Conservation (phyloP, 140 eudicot genomes). For the Senecio squalidus region DNA sequence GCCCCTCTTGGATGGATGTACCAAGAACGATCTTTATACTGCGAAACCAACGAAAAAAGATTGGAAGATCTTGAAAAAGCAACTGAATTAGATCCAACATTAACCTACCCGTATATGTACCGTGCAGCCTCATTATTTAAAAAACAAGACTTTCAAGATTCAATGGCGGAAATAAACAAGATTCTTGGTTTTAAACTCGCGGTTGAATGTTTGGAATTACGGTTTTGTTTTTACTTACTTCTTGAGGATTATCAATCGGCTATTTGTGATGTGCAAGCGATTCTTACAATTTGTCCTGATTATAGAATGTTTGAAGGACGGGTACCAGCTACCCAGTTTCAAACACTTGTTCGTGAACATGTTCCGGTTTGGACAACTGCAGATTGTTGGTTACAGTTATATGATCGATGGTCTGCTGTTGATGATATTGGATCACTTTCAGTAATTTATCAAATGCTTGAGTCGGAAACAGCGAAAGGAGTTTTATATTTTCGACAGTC, state of each 20-base stretch:
- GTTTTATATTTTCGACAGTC: slow-evolving; percentile 92
- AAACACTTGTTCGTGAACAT: slow-evolving; percentile 80
- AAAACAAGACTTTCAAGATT: slow-evolving; percentile 59
- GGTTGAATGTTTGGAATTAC: slow-evolving; percentile 83
- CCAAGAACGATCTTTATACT: slow-evolving; percentile 82
- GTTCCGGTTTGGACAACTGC: slow-evolving; percentile 95
- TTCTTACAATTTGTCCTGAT: slow-evolving; percentile 76
- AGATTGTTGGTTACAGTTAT: slow-evolving; percentile 92
- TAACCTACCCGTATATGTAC: slow-evolving; percentile 93
- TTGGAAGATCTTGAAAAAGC: slow-evolving; percentile 80
- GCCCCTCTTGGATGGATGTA: slow-evolving; percentile 96
- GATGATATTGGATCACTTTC: slow-evolving; percentile 97
- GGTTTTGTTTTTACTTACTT: slow-evolving; percentile 82
- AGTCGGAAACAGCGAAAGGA: slow-evolving; percentile 94
- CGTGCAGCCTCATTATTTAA: slow-evolving; percentile 91
- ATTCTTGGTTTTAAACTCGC: slow-evolving; percentile 83
- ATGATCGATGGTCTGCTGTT: slow-evolving; percentile 92
- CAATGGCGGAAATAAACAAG: slow-evolving; percentile 76
- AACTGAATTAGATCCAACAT: slow-evolving; percentile 80
- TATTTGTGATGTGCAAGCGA: slow-evolving; percentile 84
- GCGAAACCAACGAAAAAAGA: slow-evolving; percentile 55
- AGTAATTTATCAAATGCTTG: slow-evolving; percentile 97
- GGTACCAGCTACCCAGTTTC: slow-evolving; percentile 81
- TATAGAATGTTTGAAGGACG: slow-evolving; percentile 89
- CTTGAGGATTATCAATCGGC: slow-evolving; percentile 87